Percentiles rank a stretch among this genome's conserved stretches.
phyloP scores from a whole-genome alignment of 2,329 filamentous ascomycete genomes.

The Paraphaeosphaeria sporulosa region DNA sequence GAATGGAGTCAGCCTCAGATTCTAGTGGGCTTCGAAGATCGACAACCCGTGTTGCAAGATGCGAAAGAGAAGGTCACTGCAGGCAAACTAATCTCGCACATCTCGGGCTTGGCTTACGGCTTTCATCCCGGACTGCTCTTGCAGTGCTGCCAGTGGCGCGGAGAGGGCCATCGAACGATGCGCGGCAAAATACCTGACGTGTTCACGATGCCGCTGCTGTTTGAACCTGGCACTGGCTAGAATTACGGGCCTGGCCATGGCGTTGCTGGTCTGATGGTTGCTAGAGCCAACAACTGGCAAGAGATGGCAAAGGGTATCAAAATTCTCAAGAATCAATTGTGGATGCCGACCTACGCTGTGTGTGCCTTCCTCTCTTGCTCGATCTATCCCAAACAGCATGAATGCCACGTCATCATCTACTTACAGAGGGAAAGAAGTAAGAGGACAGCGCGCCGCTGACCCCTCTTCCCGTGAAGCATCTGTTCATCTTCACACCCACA shows the following conservation, averaged over 20 bases:
- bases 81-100: conserved; percentile 35
- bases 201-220: conserved; percentile 30
- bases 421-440: neutral
- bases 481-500: neutral
- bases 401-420: neutral
- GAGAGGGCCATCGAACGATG: conserved; percentile 18
- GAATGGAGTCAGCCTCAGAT: conserved; percentile 33
- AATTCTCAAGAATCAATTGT: neutral
- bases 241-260: conserved; percentile 33
- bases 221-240: conserved; percentile 34
- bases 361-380: neutral
- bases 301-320: conserved; percentile 19
- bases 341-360: neutral
- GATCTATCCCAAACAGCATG: neutral
- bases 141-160: conserved; percentile 11
- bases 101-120: conserved; percentile 34
- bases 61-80: conserved; percentile 31
- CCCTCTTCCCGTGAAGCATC: neutral
- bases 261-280: conserved; percentile 35
- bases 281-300: conserved; percentile 27
- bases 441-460: neutral
- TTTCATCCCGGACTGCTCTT: conserved; percentile 27
- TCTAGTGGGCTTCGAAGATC: conserved; percentile 24
- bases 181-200: conserved; percentile 20
- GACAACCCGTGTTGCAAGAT: conserved; percentile 19